Evolutionary conservation across 768 basidiomycete genomes (phyloP), one percentile per base, ranked within the genome.

Genomic region (Boletus rufocinnamomeus): DNA sequence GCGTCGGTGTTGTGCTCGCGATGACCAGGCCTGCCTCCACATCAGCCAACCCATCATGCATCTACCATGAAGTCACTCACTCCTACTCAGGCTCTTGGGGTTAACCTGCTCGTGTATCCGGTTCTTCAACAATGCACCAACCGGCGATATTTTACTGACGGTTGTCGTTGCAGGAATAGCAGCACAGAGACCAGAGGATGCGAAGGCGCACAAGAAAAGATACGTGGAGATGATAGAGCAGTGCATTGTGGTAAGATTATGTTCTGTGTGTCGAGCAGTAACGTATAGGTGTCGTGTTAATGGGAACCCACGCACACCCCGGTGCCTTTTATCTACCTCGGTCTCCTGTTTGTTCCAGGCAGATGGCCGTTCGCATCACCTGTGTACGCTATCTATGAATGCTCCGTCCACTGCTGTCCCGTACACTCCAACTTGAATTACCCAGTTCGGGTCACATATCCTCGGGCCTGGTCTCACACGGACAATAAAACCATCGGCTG

Each of bases 31-130:
- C 61, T 57, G 25, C 40, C 34, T 21, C 38, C 19, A 38, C 5
- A 49, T 65, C 45, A 63, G 61, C 34, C 41, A 32, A 44, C 38
- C 11, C 25, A 19, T 43, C 25, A 54, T 43, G 23, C 30, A 30
- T 56, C 21, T 21, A 19, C 30, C 34, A 35, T 14, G 21, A 46
- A 19, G 35, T 23, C 13, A 55, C 66, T 58, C 38, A 68, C 50
- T 13, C 28, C 52, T 32, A 25, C 46, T n/a, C n/a, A n/a, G n/a
- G n/a, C n/a, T 34, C 38, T 57, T 58, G n/a, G 62, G 67, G 46
- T 50, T 43, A 40, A 60, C 57, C 41, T 58, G 54, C 44, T 72
- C 47, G 44, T 70, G 68, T 50, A 72, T 57, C 23, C 61, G 58
- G 40, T 57, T 52, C 66, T 62, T 70, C 30, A 54, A 57, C 47